Conservation (phyloP, 441 rosid genomes). For the Gossypium schwendimanii region DNA sequence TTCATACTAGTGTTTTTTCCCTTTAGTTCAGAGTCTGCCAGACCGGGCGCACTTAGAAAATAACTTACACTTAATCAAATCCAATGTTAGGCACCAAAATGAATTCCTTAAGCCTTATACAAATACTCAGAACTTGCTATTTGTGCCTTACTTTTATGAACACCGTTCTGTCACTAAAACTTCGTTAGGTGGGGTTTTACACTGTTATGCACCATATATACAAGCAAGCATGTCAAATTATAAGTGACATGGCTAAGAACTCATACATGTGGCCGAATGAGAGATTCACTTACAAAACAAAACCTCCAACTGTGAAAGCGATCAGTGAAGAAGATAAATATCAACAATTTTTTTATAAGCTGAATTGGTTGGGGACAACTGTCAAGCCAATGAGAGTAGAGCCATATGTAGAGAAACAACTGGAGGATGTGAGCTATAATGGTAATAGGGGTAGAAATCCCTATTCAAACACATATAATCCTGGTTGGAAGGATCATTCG, state of each 20-base stretch:
- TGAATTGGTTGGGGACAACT: not conserved
- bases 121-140: no score
- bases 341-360: not conserved
- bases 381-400: not conserved
- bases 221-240: not conserved
- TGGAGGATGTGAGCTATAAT: not conserved
- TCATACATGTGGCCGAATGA: not conserved
- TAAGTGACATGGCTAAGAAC: not conserved
- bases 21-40: no score
- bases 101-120: no score
- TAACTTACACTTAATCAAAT: no score
- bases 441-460: not conserved
- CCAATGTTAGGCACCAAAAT: no score
- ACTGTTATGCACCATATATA: not conserved
- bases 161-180: no score
- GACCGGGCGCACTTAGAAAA: no score
- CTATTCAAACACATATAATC: not conserved
- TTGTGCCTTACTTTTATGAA: no score
- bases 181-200: no score
- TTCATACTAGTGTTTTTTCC: no score
- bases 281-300: no score
- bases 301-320: not conserved
- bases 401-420: not conserved
- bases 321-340: not conserved
- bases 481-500: no score